Base-by-base conservation (phyloP, 768 basidiomycete genomes). In the Galerina marginata region DNA sequence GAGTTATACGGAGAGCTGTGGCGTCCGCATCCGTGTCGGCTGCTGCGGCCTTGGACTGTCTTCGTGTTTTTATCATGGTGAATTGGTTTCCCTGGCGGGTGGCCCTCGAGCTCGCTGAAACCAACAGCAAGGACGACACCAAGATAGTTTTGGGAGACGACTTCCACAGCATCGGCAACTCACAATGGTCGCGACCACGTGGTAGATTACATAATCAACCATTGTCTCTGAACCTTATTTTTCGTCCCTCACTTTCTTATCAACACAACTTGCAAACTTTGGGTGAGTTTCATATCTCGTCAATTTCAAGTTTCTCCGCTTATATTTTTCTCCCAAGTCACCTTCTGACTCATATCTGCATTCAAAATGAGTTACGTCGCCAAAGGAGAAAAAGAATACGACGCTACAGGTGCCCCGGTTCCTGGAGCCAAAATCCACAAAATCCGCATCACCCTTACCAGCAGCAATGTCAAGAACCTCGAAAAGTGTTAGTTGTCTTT, bases 381-480 rank as follows among this genome's bases (percentile, higher is more conserved):
- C 84, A 95, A 95, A 88, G 92, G 90, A 77, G 94, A 95, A 79
- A 95, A 98, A 79, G 95, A 97, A 77, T 95, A 95, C 84, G 97
- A 98, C 68, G 95, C 93, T 62, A 90, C 92, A 49, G 93, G 93
- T 71, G 90, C 91, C 65, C 85, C 85, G 55, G 87, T 95, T 63
- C 90, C 92, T 72, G 81, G 86, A 66, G 91, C 93, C 74, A 96
- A 98, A 80, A 87, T 94, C 76, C 96, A 99, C 88, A 98, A 98
- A 87, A 99, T 99, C 78, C 84, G 97, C 65, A 99, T 99, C 83
- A 99, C 97, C 66, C 84, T 99, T 77, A 99, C 97, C 66, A 94
- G 92, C 81, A 91, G 92, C 82, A 98, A 98, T 77, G 93, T 99
- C 81, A 90, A 86, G 84, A 96, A 95, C 86, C 82, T 99, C 72